Evolutionary conservation across 2,329 filamentous ascomycete species (phyloP), one percentile per base, ranked within the genome.

Genomic region (Penicillium sp.): DNA sequence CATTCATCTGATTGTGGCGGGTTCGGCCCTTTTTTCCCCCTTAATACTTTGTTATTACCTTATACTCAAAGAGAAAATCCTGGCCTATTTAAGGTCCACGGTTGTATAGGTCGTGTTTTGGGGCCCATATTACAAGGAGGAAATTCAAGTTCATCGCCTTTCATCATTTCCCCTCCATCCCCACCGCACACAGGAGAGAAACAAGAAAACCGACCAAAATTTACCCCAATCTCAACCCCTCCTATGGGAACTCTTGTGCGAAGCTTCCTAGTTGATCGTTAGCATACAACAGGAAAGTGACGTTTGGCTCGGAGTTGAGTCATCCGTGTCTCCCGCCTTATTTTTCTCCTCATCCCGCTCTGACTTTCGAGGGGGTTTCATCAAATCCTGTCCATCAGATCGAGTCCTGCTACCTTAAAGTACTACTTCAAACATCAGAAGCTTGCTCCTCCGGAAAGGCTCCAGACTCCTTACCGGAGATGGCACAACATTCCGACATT

Each of bases 401-500:
- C n/a, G 14, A 29, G 23, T 29, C 14, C 9, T 33, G 37, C 22
- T 40, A 40, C 37, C 25, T 22, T 42, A 50, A 23, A 37, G 26
- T 18, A 33, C 40, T 14, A 9, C 18, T 15, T 44, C 44, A 15
- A 29, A 25, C 35, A 22, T 51, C 22, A 33, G 18, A 41, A 47
- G 14, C 27, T 35, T 27, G 31, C 48, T 51, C 42, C 50, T 51
- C 49, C 54, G 45, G 40, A 53, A 41, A 46, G 31, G 42, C 22
- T 31, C 20, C 15, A 52, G 20, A 22, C 41, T 54, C 58, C 61
- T 56, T 55, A 35, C 54, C 59, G 62, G 67, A 67, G 65, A 73
- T 73, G 69, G 67, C 75, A 67, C 77, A 80, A 65, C 79, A 80
- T 67, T 81, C 79, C 50, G 66, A 69, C 57, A 76, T 79, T 63